A percentile compares a stretch with the other conserved stretches of the same genome.
Conservation (phyloP, 2,329 filamentous ascomycete genomes). For the Colletotrichum tropicicola region DNA sequence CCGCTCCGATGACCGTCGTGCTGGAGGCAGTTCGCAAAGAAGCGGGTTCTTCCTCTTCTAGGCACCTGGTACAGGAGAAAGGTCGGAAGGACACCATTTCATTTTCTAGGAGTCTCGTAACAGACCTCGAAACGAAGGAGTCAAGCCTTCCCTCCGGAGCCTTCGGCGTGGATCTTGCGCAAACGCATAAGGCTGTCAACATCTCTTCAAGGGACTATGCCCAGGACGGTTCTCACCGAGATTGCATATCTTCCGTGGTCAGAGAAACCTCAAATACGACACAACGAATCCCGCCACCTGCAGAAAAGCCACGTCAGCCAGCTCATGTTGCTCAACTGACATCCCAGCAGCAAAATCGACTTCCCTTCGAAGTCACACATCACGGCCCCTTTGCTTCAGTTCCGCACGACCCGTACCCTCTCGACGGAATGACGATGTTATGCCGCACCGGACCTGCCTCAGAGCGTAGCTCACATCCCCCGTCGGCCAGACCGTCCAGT, state of each 20-base stretch:
- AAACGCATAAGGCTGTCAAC: neutral
- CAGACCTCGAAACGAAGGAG: neutral
- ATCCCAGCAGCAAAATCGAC: conserved; percentile 36
- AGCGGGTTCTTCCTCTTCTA: neutral
- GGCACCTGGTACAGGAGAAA: neutral
- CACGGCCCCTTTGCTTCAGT: conserved; percentile 71
- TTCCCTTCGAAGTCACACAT: conserved; percentile 63
- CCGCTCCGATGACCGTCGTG: neutral
- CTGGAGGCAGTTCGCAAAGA: conserved; percentile 17
- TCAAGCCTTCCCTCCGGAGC: neutral
- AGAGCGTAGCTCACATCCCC: conserved; percentile 60
- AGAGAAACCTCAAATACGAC: conserved; percentile 61
- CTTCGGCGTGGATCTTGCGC: neutral
- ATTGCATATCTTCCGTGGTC: conserved; percentile 52
- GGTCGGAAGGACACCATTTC: neutral
- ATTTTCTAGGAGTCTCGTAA: neutral
- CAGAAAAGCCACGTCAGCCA: conserved; percentile 6
- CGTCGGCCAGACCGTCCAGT: conserved; percentile 79
- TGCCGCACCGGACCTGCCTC: conserved; percentile 77
- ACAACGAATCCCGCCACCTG: conserved; percentile 51
- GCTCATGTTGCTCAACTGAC: conserved; percentile 26
- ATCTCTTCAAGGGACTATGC: conserved; percentile 58
- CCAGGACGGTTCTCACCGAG: conserved; percentile 72
- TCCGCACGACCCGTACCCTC: conserved; percentile 92
- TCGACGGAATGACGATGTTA: conserved; percentile 97